A percentile compares a stretch with the other conserved stretches of the same genome.
phyloP scores from a whole-genome alignment of 2,329 filamentous ascomycete species.

The Claviceps sp. region DNA sequence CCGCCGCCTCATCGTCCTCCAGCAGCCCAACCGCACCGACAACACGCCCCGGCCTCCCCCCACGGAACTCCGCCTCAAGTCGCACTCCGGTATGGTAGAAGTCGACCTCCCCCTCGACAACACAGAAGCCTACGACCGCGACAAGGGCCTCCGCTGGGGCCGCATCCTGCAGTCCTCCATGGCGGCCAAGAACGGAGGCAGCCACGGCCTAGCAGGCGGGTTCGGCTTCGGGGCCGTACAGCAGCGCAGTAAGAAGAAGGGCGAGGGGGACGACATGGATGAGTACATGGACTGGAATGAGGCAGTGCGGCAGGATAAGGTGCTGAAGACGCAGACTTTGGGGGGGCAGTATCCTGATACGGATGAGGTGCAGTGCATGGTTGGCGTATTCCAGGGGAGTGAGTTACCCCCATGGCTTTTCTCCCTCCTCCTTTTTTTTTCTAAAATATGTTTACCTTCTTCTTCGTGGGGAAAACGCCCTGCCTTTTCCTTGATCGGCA shows the following conservation, averaged over 20 bases:
- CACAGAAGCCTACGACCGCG: constrained; percentile 62
- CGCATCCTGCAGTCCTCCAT: constrained; percentile 53
- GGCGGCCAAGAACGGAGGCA: constrained; percentile 47
- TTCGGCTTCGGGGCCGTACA: constrained; percentile 48
- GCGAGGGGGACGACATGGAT: constrained; percentile 32
- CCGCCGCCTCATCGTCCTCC: constrained; percentile 65
- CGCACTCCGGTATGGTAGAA: constrained; percentile 70
- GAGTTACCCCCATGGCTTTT: constrained; percentile 18
- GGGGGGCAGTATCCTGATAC: constrained; percentile 65
- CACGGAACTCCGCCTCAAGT: constrained; percentile 68
- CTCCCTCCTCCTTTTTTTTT: too few species aligned
- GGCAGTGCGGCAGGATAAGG: constrained; percentile 54
- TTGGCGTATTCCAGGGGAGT: constrained; percentile 82
- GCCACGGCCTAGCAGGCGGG: constrained; percentile 57
- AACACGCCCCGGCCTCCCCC: constrained; percentile 41
- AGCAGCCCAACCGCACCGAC: constrained; percentile 69
- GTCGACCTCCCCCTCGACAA: constrained; percentile 78
- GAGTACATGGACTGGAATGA: constrained; percentile 47
- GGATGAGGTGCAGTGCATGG: constrained; percentile 71
- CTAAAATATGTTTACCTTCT: not conserved
- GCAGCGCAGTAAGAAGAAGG: constrained; percentile 27
- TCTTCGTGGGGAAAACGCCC: too few species aligned
- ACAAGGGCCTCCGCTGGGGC: constrained; percentile 73
- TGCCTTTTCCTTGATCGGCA: too few species aligned
- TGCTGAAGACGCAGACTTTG: constrained; percentile 69